phyloP scores from a whole-genome alignment of 352 stramenopile species.

The Phytophthora cactorum region DNA sequence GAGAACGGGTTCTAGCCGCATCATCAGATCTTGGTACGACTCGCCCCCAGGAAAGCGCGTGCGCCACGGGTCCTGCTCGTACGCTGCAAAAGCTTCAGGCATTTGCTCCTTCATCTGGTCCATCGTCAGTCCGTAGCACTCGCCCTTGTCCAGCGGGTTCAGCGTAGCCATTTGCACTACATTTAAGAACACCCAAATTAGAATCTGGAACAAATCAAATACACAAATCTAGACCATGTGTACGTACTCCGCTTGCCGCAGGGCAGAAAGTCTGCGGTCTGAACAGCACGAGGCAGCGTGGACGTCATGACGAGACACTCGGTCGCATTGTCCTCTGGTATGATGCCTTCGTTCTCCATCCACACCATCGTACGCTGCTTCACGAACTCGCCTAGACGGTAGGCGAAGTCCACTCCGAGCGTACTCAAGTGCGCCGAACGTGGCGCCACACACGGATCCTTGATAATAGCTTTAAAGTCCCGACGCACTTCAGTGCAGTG shows the following conservation, averaged over 20 bases:
- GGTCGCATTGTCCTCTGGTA: constrained; percentile 45
- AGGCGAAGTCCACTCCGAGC: constrained; percentile 93
- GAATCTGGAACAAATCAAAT: constrained; percentile 3
- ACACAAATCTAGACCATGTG: neutral
- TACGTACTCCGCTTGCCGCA: constrained; percentile 53
- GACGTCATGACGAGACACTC: constrained; percentile 81
- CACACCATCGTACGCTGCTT: constrained; percentile 71
- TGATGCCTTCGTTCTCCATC: constrained; percentile 54
- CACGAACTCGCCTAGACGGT: constrained; percentile 92
- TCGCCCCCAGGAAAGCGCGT: constrained; percentile 91
- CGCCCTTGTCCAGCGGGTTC: constrained; percentile 86
- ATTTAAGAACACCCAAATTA: constrained; percentile 9
- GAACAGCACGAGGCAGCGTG: constrained; percentile 77
- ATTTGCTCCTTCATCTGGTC: constrained; percentile 78
- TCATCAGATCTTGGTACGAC: constrained; percentile 95
- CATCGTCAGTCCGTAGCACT: constrained; percentile 89
- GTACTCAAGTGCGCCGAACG: constrained; percentile 87
- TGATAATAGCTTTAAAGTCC: constrained; percentile 73
- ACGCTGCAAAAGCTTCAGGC: constrained; percentile 72
- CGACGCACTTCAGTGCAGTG: constrained; percentile 79
- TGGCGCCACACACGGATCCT: constrained; percentile 77
- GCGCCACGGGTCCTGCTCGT: constrained; percentile 76
- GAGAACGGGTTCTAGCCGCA: constrained; percentile 91
- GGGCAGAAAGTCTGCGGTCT: constrained; percentile 73
- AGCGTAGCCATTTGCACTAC: constrained; percentile 82